Percentiles rank a stretch among this genome's conserved stretches.
phyloP scores from a whole-genome alignment of 257 asterid genomes.

The Haberlea rhodopensis region DNA sequence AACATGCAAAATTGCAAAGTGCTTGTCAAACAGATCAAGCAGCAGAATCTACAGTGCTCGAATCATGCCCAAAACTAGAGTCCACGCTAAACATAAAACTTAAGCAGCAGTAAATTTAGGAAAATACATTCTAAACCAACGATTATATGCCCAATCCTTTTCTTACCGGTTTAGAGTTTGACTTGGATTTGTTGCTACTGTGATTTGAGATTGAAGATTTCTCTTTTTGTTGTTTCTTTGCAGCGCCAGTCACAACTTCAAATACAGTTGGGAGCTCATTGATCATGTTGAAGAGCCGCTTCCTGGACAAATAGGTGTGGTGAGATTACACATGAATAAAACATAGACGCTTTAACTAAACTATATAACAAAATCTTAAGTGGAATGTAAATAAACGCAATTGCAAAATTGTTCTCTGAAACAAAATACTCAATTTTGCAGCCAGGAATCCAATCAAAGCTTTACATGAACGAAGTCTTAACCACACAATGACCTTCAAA shows the following conservation, averaged over 20 bases:
- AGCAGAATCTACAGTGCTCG: background rate
- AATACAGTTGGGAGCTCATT: constrained; percentile 71
- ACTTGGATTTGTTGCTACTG: constrained; percentile 51
- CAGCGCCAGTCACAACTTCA: constrained; percentile 70
- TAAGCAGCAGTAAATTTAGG: background rate
- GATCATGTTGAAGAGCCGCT: constrained; percentile 71
- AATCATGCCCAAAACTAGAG: background rate
- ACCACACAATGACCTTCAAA: background rate
- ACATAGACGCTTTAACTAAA: constrained; percentile 5
- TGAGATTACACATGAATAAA: constrained; percentile 1
- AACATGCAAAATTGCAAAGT: constrained; percentile 15
- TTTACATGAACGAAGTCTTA: background rate
- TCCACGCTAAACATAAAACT: no score
- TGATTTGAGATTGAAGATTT: constrained; percentile 53
- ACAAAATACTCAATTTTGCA: background rate
- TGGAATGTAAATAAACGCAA: background rate
- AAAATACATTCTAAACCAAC: background rate
- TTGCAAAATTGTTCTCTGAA: constrained; percentile 11
- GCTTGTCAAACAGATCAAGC: background rate
- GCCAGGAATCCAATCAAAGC: background rate
- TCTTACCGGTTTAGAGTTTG: constrained; percentile 56
- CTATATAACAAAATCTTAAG: background rate
- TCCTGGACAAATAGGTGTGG: constrained; percentile 43
- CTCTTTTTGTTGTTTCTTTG: constrained; percentile 60
- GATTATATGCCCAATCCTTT: background rate